phyloP scores from a whole-genome alignment of 2,329 filamentous ascomycete genomes.

The Gaeumannomyces sp. region DNA sequence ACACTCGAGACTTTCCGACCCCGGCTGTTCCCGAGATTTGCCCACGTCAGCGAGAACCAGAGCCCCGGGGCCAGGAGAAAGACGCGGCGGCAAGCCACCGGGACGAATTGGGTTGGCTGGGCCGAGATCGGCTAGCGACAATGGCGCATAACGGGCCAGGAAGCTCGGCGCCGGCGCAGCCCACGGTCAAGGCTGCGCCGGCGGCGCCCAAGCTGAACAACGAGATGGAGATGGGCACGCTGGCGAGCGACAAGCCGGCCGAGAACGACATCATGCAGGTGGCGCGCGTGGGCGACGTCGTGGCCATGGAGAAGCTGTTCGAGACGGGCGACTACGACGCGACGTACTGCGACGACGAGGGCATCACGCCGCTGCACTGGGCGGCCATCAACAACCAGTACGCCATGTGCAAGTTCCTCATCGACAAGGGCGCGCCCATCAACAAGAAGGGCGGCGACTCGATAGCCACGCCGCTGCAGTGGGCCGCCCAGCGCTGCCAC shows the following conservation, averaged over 20 bases:
- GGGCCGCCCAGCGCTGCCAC: constrained; percentile 93
- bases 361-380: constrained; percentile 96
- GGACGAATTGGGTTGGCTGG: not conserved
- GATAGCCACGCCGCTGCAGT: constrained; percentile 87
- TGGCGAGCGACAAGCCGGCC: constrained; percentile 34
- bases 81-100: not conserved
- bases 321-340: constrained; percentile 76
- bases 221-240: constrained; percentile 47
- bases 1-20: not conserved
- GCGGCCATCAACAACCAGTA: constrained; percentile 98
- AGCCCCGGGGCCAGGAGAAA: not conserved
- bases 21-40: too few relatives aligned
- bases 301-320: constrained; percentile 83
- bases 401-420: constrained; percentile 91
- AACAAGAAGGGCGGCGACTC: constrained; percentile 96
- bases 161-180: constrained; percentile 38
- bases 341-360: constrained; percentile 80
- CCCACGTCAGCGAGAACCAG: too few relatives aligned
- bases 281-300: constrained; percentile 79
- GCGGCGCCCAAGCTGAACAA: constrained; percentile 50
- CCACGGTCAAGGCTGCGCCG: constrained; percentile 46
- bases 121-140: not conserved
- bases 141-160: constrained; percentile 37
- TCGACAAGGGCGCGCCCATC: constrained; percentile 78
- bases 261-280: constrained; percentile 94